Conservation (phyloP, 2,329 filamentous ascomycete genomes). For the Xylariaceae sp. region DNA sequence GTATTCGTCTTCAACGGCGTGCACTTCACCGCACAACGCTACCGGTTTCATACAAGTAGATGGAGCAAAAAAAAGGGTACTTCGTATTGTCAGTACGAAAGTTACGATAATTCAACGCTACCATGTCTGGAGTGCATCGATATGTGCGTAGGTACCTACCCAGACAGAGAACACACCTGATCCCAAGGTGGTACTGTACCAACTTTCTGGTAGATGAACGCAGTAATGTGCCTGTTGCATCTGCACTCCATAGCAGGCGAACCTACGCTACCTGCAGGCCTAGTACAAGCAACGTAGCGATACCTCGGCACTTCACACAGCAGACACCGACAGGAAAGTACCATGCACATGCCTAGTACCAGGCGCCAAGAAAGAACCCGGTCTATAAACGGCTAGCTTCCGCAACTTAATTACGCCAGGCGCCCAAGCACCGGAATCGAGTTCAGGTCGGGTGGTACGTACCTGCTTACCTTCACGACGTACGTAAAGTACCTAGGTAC, state of each 20-base stretch:
- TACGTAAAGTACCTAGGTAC: not conserved
- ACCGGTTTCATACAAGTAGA: too few relatives aligned
- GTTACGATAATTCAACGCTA: too few relatives aligned
- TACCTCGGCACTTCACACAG: not conserved
- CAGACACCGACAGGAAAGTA: not conserved
- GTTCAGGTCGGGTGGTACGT: not conserved
- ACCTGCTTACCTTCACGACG: not conserved
- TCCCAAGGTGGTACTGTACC: not conserved
- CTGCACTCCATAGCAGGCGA: not conserved
- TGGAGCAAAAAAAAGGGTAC: too few relatives aligned
- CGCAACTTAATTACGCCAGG: slow-evolving; percentile 2
- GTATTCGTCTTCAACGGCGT: not conserved
- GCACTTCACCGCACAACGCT: not conserved
- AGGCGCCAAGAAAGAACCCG: not conserved
- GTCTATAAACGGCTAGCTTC: slow-evolving; percentile 14
- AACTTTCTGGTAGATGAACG: not conserved
- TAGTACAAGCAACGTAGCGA: not conserved
- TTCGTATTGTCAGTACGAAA: too few relatives aligned
- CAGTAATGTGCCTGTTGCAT: not conserved
- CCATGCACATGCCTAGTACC: not conserved
- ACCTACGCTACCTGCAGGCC: not conserved
- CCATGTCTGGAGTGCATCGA: not conserved
- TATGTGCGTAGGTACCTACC: not conserved
- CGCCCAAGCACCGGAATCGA: not conserved
- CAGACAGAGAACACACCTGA: not conserved